Base-by-base conservation (phyloP, 176 grass and related monocot species). In the Oryza longistaminata region DNA sequence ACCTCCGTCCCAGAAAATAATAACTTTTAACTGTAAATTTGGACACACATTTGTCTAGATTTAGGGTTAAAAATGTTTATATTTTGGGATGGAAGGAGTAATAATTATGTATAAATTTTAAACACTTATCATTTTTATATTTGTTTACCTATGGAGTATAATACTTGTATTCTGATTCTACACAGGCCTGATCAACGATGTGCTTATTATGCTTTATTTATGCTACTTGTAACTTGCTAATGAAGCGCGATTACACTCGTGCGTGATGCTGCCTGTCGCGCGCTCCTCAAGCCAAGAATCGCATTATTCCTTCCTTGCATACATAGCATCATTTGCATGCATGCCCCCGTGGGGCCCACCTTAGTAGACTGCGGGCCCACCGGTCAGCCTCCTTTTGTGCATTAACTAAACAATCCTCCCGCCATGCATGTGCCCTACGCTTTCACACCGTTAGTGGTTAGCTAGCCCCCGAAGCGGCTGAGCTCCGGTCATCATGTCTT, bases 271-370 rank as follows among this genome's bases (percentile, higher is more conserved):
- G 73, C 43, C 44, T 31, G 49, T 13, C 40, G 40, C 10, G 5
- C 21, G 39, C 39, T 40, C 39, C 17, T 4, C 27, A 87, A 82
- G 88, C 46, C 53, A 87, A 87, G 84, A 87, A 90, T 78, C 84
- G 29, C 21, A 83, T 90, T 26, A 83, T 90, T 26, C 83, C 66
- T 45, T 37, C 6, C 45, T 25, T 13, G 42, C 9, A 2, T 43
- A 43, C 42, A 43, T 43, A 9, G 42, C 42, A 43, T 10, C 42
- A 31, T 31, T 40, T 8, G 17, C 49, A 52, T 17, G 58, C 58
- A 24, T 11, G 21, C 58, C 0, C 0, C 0, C n/a, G 58, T 62
- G 58, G 58, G 58, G 21, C 55, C 55, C 55, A 22, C 21, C 7
- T 7, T 27, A 27, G 42, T 43, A 42, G 14, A 22, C 0, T 7